A percentile compares a stretch with the other conserved stretches of the same genome.
Conservation (phyloP, 2,329 filamentous ascomycete species). For the Cercospora sp. region DNA sequence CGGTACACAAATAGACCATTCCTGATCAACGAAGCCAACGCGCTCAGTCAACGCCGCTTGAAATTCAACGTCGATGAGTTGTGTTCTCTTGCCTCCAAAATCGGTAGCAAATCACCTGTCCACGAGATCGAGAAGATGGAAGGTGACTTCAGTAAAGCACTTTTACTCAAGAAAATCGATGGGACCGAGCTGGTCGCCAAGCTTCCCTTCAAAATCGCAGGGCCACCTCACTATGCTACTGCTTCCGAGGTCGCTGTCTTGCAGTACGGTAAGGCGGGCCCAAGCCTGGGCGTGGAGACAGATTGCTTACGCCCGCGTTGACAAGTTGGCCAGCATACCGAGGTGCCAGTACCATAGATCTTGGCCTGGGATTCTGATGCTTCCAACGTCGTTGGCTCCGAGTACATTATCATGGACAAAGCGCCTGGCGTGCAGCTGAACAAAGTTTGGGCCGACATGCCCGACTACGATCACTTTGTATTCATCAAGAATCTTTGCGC, state of each 20-base stretch:
- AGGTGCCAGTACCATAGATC: constrained; percentile 28
- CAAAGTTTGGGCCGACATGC: constrained; percentile 32
- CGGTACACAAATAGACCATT: not conserved
- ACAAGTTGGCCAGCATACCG: constrained; percentile 9
- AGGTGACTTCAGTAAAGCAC: constrained; percentile 39
- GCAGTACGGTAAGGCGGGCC: constrained; percentile 27
- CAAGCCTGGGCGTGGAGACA: not conserved
- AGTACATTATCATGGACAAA: constrained; percentile 35
- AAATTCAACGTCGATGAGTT: constrained; percentile 37
- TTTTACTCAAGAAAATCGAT: constrained; percentile 35
- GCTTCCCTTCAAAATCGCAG: constrained; percentile 37
- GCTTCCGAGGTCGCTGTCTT: constrained; percentile 37
- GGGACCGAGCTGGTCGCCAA: constrained; percentile 39
- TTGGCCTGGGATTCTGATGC: constrained; percentile 24
- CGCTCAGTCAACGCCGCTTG: constrained; percentile 32
- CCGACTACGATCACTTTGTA: not conserved
- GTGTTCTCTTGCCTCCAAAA: constrained; percentile 32
- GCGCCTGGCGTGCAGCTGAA: constrained; percentile 37
- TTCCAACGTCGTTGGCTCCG: constrained; percentile 22
- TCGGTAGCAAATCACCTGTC: constrained; percentile 30
- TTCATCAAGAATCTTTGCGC: constrained; percentile 13
- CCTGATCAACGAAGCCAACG: not conserved
- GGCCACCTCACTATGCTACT: constrained; percentile 34
- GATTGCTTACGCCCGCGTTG: not conserved
- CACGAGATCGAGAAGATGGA: constrained; percentile 39